Base-by-base conservation (phyloP, 208 protist genomes). In the Acanthamoeba rhysodes region DNA sequence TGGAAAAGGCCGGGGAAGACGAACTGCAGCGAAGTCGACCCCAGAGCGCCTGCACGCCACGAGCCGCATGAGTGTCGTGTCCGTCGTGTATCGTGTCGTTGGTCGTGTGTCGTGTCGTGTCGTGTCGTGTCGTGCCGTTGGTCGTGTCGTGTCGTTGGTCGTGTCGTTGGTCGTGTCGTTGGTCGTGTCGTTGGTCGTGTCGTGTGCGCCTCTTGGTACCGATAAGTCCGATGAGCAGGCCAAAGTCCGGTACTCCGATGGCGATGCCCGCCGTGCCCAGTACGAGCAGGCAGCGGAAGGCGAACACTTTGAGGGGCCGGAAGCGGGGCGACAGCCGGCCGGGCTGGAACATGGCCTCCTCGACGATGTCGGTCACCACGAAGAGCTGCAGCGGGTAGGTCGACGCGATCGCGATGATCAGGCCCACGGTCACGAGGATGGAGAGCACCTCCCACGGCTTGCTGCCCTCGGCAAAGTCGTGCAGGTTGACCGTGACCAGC, bases 391-490 rank as follows among this genome's bases (percentile, higher is more conserved):
- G 55, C 27, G 93, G 93, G 68, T 84, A 94, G 9, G 90, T 94
- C 29, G 68, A 53, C 59, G 55, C 20, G 41, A 94, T 94, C 16
- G 90, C 68, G 32, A 94, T 48, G n/a, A 94, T 82, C 90, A 72
- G 94, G 74, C 68, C 55, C 10, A 95, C 34, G 14, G 55, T 84
- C 18, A 91, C 82, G 41, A 95, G 50, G 10, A 29, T 45, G 48
- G 93, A 95, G 24, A 95, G 76, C 24, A 78, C 76, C 34, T 78
- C 93, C 93, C 93, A 95, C 12, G 64, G 41, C 48, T 53, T 90
- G 76, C 76, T 95, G 7, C 82, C 82, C 37, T 95, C 50, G 48
- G 93, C 93, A 95, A 95, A 95, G n/a, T 95, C 93, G 41, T 95
- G 53, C n/a, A 95, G 53, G 53, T 95, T 95, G 27, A 64, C 55